A percentile compares a stretch with the other conserved stretches of the same genome.
These are phyloP conservation scores for Yamadazyma kanchanaburiensis DNA, from an alignment of 1,139 yeast genomes.

Conservation along the genomic window DNA sequence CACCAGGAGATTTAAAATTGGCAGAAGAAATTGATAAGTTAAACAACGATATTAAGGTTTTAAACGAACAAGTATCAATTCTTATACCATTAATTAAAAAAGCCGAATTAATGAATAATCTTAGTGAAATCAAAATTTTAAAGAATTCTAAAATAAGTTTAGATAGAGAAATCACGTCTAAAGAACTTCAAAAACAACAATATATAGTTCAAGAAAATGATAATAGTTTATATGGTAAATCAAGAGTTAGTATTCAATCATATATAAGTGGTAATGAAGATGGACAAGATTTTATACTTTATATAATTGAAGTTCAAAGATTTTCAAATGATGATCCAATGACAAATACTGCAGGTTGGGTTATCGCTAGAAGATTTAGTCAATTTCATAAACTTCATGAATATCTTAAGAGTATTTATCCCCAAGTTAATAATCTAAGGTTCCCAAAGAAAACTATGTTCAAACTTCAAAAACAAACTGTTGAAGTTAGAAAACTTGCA, in stretches of 20 bases:
- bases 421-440: conserved; percentile 45
- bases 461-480: conserved; percentile 57
- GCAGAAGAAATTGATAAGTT: conserved; percentile 63
- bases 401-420: conserved; percentile 54
- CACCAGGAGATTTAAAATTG: conserved; percentile 66
- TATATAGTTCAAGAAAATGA: conserved; percentile 81
- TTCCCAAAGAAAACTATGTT: conserved; percentile 67
- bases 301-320: conserved; percentile 74
- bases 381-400: conserved; percentile 76
- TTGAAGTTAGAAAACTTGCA: conserved; percentile 62
- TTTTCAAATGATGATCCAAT: conserved; percentile 40
- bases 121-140: conserved; percentile 64
- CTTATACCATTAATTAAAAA: conserved; percentile 66
- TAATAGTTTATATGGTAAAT: conserved; percentile 70
- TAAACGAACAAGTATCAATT: conserved; percentile 61
- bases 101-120: conserved; percentile 79
- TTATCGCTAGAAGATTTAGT: conserved; percentile 81
- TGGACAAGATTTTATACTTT: conserved; percentile 62
- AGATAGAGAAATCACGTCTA: conserved; percentile 64
- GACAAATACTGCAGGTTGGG: conserved; percentile 73
- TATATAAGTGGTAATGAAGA: conserved; percentile 56
- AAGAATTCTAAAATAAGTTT: conserved; percentile 64
- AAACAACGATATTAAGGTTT: conserved; percentile 54
- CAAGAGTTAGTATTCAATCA: conserved; percentile 63
- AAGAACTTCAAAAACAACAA: conserved; percentile 76